Conservation (phyloP, 1,284 basidiomycete genomes). For the Apiotrichum brassicae region DNA sequence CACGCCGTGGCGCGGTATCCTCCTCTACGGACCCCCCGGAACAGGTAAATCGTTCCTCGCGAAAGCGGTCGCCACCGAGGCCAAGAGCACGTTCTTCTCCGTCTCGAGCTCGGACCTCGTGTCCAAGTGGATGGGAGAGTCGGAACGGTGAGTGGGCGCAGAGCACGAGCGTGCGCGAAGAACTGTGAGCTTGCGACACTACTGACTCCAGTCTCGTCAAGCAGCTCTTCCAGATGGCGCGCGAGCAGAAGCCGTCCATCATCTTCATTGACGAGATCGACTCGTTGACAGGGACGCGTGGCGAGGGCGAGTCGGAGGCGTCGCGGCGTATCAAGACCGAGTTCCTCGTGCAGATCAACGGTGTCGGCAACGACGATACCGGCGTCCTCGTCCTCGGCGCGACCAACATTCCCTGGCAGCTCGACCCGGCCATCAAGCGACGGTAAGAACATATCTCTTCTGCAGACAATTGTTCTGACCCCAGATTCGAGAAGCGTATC, state of each 20-base stretch:
- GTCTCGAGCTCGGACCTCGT: conserved; percentile 93
- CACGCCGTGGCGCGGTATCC: conserved; percentile 92
- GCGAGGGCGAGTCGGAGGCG: conserved; percentile 94
- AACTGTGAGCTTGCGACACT: too few species aligned
- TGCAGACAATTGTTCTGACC: neutral
- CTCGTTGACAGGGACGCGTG: conserved; percentile 87
- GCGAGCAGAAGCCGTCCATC: conserved; percentile 93
- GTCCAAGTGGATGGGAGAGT: conserved; percentile 99
- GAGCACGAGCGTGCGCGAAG: neutral
- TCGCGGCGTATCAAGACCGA: conserved; percentile 96
- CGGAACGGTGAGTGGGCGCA: conserved; percentile 81
- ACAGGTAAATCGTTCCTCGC: conserved; percentile 91
- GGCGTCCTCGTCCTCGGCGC: conserved; percentile 98
- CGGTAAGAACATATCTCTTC: conserved; percentile 52
- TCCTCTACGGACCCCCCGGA: conserved; percentile 91
- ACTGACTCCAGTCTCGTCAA: conserved; percentile 74
- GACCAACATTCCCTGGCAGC: conserved; percentile 95
- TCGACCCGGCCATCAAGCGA: conserved; percentile 96
- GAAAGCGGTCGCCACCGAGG: conserved; percentile 97
- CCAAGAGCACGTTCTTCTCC: conserved; percentile 97
- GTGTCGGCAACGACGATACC: conserved; percentile 94
- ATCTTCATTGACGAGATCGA: conserved; percentile 99
- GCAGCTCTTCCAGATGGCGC: conserved; percentile 92
- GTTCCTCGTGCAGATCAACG: conserved; percentile 91
- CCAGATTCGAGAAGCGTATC: conserved; percentile 91